Percentiles rank a stretch among this genome's conserved stretches.
Conservation (phyloP, 148 eudicot genomes). For the Fallopia convolvulus region DNA sequence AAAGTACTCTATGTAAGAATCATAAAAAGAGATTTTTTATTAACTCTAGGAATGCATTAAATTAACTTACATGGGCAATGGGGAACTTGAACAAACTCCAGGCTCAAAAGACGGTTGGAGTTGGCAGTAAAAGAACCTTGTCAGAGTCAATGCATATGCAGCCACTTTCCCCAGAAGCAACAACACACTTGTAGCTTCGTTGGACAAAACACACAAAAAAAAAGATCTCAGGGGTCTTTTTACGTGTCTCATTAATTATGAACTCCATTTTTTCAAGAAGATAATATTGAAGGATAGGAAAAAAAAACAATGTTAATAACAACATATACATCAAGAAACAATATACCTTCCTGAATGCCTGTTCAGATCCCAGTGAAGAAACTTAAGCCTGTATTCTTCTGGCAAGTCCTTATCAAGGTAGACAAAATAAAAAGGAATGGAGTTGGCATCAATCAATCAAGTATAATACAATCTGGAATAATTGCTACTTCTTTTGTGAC, state of each 20-base stretch:
- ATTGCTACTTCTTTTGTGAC: neutral
- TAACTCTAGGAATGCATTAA: too few species aligned
- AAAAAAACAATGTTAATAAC: neutral
- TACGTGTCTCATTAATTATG: neutral
- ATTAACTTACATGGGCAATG: constrained; percentile 42
- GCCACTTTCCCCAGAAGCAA: constrained; percentile 70
- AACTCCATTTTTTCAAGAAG: neutral
- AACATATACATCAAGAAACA: neutral
- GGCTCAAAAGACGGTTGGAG: constrained; percentile 35
- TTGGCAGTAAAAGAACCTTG: constrained; percentile 75
- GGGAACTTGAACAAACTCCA: constrained; percentile 17
- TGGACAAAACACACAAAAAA: neutral
- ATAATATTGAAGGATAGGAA: neutral
- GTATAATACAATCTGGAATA: neutral
- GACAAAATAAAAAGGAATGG: constrained; percentile 1
- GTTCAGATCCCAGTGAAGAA: constrained; percentile 69
- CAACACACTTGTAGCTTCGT: constrained; percentile 52
- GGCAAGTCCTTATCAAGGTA: constrained; percentile 23
- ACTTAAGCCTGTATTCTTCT: constrained; percentile 47
- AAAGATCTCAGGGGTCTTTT: neutral
- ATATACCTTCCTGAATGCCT: constrained; percentile 50
- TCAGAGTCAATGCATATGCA: constrained; percentile 75
- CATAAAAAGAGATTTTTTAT: too few species aligned
- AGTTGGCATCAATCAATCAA: neutral
- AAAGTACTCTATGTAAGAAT: too few species aligned